These are phyloP conservation scores for Phaffia australis DNA, from an alignment of 768 basidiomycete species.

Conservation along the genomic window DNA sequence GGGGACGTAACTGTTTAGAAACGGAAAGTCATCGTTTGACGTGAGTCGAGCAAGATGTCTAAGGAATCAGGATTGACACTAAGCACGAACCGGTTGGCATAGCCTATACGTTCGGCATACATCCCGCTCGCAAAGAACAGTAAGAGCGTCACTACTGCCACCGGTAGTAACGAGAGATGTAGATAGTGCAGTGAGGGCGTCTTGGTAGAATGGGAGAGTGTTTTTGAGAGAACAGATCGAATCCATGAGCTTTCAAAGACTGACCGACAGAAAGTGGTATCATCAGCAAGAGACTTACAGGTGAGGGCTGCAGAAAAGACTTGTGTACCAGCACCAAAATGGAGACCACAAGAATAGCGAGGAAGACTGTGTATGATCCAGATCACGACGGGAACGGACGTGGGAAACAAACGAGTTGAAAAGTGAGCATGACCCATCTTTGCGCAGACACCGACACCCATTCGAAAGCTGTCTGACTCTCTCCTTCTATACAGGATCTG, in stretches of 20 bases:
- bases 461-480: background rate
- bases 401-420: too few relatives aligned
- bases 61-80: background rate
- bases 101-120: constrained; percentile 91
- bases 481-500: constrained; percentile 15
- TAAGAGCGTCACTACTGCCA: constrained; percentile 76
- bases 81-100: constrained; percentile 74
- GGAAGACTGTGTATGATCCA: constrained; percentile 50
- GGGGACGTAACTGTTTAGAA: constrained; percentile 69
- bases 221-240: background rate
- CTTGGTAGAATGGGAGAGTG: constrained; percentile 18
- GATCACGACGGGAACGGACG: background rate
- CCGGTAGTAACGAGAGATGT: constrained; percentile 67
- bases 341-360: constrained; percentile 54
- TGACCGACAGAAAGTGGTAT: background rate
- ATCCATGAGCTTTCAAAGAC: too few relatives aligned
- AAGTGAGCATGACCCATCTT: too few relatives aligned
- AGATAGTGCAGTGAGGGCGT: constrained; percentile 46
- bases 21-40: background rate
- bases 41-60: background rate
- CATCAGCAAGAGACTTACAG: constrained; percentile 10
- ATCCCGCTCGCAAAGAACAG: constrained; percentile 95
- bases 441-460: background rate
- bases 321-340: constrained; percentile 65
- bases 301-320: constrained; percentile 50